Evolutionary conservation across 163 green algal species (phyloP).

Genomic region (Volvox carteri): DNA sequence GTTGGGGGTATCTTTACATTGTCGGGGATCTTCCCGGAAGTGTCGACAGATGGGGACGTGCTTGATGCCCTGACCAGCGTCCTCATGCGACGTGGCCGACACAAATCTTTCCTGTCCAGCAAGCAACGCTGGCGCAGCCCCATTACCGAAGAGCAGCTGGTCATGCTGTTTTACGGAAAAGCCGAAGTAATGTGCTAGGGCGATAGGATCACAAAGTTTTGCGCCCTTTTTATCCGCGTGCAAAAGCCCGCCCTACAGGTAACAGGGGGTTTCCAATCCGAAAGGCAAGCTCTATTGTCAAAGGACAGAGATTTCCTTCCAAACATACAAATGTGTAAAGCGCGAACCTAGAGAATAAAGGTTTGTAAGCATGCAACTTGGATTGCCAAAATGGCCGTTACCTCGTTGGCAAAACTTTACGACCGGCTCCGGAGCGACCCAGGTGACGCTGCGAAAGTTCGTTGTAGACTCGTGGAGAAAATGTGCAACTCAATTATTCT

Average conservation of each 20-base stretch:
- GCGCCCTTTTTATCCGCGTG: too few relatives aligned
- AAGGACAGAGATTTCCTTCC: too few relatives aligned
- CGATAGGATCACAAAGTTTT: too few relatives aligned
- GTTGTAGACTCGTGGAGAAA: background rate
- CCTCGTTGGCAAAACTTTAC: background rate
- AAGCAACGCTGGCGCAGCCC: background rate
- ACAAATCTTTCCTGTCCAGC: background rate
- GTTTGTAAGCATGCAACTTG: too few relatives aligned
- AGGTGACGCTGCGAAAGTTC: background rate
- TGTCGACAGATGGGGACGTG: background rate
- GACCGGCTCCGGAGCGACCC: background rate
- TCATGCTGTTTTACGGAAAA: background rate
- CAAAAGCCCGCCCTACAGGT: too few relatives aligned
- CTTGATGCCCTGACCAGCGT: background rate
- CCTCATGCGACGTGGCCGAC: background rate
- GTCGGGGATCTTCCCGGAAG: conserved; percentile 26
- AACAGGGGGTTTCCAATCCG: too few relatives aligned
- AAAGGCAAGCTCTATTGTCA: too few relatives aligned
- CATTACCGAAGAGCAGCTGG: background rate
- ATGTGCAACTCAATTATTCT: background rate
- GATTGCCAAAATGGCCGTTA: background rate
- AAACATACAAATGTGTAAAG: too few relatives aligned
- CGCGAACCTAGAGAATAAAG: too few relatives aligned
- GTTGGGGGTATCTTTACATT: background rate
- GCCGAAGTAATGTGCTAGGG: too few relatives aligned